phyloP scores from a whole-genome alignment of 1,284 basidiomycete species.

The Sphaerobolus stellatus region DNA sequence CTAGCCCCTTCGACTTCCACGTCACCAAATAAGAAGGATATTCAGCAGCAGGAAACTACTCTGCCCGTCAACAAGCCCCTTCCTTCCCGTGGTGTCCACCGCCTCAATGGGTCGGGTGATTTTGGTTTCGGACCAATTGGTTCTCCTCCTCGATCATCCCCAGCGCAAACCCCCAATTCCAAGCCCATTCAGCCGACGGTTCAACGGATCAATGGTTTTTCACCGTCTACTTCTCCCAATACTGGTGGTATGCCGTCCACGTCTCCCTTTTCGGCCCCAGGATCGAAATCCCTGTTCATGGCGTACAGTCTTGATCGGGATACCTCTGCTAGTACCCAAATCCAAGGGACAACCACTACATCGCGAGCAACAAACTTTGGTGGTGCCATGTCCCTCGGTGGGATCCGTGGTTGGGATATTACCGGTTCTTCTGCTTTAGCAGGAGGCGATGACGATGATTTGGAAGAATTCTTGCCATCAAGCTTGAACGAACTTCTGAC shows the following conservation, averaged over 20 bases:
- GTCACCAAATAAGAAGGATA: conserved; percentile 8
- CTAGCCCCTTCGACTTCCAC: conserved; percentile 13
- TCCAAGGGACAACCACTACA: conserved; percentile 28
- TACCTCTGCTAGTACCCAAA: conserved; percentile 13
- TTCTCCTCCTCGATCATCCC: conserved; percentile 57
- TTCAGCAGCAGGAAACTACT: conserved; percentile 24
- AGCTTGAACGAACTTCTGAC: conserved; percentile 86
- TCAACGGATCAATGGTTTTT: conserved; percentile 43
- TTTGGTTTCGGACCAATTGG: conserved; percentile 76
- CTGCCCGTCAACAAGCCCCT: conserved; percentile 55
- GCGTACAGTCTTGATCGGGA: conserved; percentile 37
- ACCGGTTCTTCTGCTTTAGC: conserved; percentile 9
- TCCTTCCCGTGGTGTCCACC: conserved; percentile 35
- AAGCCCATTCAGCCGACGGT: conserved; percentile 31
- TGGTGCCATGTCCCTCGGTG: conserved; percentile 43
- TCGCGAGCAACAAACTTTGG: conserved; percentile 40
- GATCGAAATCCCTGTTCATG: conserved; percentile 55
- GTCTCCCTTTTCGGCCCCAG: conserved; percentile 71
- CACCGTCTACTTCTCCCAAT: conserved; percentile 50
- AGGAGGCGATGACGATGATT: conserved; percentile 66
- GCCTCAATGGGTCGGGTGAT: conserved; percentile 29
- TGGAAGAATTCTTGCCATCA: conserved; percentile 86
- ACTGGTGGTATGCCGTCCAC: conserved; percentile 38
- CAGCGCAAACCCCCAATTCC: conserved; percentile 15
- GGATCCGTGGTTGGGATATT: conserved; percentile 20